Evolutionary conservation across 768 basidiomycete genomes (phyloP).

Genomic region (Pulveroboletus sp.): DNA sequence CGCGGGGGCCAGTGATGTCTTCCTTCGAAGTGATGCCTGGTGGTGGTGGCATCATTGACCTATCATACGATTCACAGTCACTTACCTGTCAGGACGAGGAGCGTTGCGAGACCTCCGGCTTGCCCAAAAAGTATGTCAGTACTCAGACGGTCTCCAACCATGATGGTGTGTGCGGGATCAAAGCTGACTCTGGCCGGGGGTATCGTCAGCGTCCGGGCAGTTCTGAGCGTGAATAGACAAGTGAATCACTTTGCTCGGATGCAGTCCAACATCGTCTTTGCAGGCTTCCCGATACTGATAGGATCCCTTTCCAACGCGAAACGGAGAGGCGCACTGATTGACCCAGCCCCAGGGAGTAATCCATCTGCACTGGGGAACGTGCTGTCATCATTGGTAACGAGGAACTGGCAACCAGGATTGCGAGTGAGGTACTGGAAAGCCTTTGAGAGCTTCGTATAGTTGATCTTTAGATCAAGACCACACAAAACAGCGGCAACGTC

Average conservation of each 20-base stretch:
- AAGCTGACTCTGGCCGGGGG: constrained; percentile 63
- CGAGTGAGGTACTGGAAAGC: constrained; percentile 85
- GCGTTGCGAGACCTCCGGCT: constrained; percentile 76
- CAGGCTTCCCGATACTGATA: constrained; percentile 85
- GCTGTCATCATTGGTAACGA: constrained; percentile 90
- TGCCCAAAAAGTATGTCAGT: constrained; percentile 96
- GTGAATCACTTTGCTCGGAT: constrained; percentile 67
- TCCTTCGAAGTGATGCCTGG: constrained; percentile 73
- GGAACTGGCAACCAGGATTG: constrained; percentile 76
- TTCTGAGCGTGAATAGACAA: not conserved
- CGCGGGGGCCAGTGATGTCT: constrained; percentile 66
- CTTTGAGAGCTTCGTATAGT: constrained; percentile 92
- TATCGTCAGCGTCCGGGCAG: constrained; percentile 7
- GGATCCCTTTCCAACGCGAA: constrained; percentile 69
- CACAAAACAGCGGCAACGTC: constrained; percentile 90
- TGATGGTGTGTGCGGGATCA: constrained; percentile 82
- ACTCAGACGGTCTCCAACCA: constrained; percentile 93
- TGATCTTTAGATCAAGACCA: constrained; percentile 80
- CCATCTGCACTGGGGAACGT: constrained; percentile 77
- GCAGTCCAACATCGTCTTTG: constrained; percentile 86
- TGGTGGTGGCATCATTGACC: not conserved
- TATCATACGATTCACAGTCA: not conserved
- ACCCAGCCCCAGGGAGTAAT: constrained; percentile 80
- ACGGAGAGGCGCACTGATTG: constrained; percentile 77
- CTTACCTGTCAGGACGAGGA: constrained; percentile 89